These are phyloP conservation scores for Dactylonectria macrodidyma DNA, from an alignment of 2,329 filamentous ascomycete genomes.

Conservation along the genomic window DNA sequence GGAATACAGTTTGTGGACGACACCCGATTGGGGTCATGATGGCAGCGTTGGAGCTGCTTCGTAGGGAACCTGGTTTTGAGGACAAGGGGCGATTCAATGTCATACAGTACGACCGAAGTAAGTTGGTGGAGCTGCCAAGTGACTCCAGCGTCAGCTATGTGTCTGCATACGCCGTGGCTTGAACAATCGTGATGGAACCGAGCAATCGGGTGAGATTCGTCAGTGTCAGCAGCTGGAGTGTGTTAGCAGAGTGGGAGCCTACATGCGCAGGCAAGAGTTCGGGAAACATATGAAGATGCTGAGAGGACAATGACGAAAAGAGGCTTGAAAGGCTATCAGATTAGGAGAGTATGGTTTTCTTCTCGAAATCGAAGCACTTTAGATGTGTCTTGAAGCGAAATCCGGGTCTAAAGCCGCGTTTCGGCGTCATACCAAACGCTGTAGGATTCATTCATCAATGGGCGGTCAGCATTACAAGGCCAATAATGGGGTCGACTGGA, in stretches of 20 bases:
- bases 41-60: conserved; percentile 83
- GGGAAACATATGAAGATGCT: neutral
- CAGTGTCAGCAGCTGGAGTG: neutral
- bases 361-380: neutral
- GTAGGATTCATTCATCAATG: neutral
- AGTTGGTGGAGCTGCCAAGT: conserved; percentile 73
- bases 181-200: conserved; percentile 5
- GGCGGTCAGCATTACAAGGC: neutral
- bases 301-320: neutral
- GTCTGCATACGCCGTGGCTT: conserved; percentile 88
- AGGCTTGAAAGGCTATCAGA: neutral
- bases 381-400: neutral
- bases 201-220: neutral
- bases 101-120: conserved; percentile 89
- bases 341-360: neutral
- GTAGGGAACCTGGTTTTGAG: conserved; percentile 52
- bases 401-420: neutral
- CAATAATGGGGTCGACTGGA: conserved; percentile 4
- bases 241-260: neutral
- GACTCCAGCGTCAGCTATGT: conserved; percentile 97
- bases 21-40: conserved; percentile 96
- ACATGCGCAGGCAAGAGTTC: neutral
- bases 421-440: neutral
- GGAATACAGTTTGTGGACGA: conserved; percentile 93
- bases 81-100: conserved; percentile 78